Conservation (phyloP, 2,329 filamentous ascomycete genomes). For the Penicillium hesseltinei region DNA sequence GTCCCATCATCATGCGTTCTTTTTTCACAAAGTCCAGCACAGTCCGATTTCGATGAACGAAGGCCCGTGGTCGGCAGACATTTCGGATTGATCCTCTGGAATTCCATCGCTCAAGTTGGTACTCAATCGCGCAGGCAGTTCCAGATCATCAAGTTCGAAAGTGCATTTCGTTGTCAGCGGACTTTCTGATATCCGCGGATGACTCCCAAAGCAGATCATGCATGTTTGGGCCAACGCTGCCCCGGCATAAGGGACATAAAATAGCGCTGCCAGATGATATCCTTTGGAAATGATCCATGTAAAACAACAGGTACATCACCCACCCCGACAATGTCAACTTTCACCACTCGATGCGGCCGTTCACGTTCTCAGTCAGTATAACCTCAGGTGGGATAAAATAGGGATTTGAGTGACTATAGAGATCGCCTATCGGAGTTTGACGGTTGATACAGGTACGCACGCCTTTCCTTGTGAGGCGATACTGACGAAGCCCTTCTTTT, state of each 20-base stretch:
- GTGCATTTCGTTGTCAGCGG: neutral
- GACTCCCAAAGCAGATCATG: neutral
- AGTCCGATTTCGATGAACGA: neutral
- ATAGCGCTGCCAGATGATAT: no score
- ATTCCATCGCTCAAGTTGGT: neutral
- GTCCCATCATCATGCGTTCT: neutral
- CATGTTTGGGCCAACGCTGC: neutral
- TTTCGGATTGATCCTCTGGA: neutral
- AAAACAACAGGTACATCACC: no score
- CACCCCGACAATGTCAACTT: no score
- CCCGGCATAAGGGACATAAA: neutral
- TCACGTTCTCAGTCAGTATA: no score
- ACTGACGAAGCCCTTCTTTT: neutral
- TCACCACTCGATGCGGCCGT: no score
- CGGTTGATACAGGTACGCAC: neutral
- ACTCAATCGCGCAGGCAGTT: neutral
- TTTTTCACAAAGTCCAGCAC: no score
- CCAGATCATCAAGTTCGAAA: neutral
- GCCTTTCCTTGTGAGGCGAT: neutral
- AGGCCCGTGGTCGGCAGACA: neutral
- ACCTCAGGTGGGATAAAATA: no score
- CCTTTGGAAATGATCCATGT: no score
- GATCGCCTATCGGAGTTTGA: neutral
- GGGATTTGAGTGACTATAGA: neutral
- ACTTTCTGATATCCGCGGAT: neutral